Base-by-base conservation (phyloP, 2,329 filamentous ascomycete genomes). In the Phialemonium atrogriseum region DNA sequence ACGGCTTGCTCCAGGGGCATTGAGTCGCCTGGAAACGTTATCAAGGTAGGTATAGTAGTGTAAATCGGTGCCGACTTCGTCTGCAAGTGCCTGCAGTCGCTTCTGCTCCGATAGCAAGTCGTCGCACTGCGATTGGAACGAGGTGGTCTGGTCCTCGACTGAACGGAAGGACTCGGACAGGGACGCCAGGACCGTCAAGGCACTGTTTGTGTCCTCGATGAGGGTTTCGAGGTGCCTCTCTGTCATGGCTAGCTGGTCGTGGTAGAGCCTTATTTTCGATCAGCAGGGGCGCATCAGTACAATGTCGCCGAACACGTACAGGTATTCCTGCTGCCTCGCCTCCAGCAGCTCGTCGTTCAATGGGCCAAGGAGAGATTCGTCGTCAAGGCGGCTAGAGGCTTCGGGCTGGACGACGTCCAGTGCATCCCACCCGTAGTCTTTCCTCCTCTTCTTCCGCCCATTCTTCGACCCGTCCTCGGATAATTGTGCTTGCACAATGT, bases 41-140 rank as follows among this genome's bases (percentile, higher is more conserved):
- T 98, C 91, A 5, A 98, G 70, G 51, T 94, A 95, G 13, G 83
- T 77, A 55, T 98, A 98, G 58, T 94, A 95, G 50, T 88, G 80
- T n/a, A 95, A 65, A 46, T 95, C 93, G 15, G 84, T 83, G 16
- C 84, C 81, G 35, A 98, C 81, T 36, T 87, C 80, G 43, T 93
- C 77, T 3, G 87, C 86, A 24, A 98, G 70, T 42, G 70, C 73
- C 39, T 84, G 78, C 24, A 95, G 69, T 15, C 84, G 77, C 46
- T 72, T 76, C 59, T 96, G 87, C 47, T 94, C 88, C 2, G 73
- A 67, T 18, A 96, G 63, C 3, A 98, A 68, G 35, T 85, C 83
- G 51, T 95, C 86, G 58, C 91, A 98, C 56, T 94, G 87, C 27
- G 81, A 77, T 52, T 88, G 84, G 62, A 98, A 96, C 10, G 83